phyloP scores from a whole-genome alignment of 1,284 basidiomycete genomes.

The Violaceomyces palustris region DNA sequence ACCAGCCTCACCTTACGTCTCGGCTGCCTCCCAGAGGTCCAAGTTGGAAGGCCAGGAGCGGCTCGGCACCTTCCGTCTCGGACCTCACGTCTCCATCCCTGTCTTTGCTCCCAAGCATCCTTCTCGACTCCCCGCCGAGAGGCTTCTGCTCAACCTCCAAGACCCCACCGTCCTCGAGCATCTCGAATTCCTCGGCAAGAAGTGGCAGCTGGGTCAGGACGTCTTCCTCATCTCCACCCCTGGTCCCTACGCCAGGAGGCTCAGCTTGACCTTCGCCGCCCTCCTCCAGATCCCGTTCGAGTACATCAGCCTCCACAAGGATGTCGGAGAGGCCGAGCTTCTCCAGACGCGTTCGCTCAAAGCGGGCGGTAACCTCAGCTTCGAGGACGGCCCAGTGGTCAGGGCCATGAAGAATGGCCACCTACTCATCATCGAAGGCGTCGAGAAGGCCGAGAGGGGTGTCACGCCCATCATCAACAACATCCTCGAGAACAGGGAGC shows the following conservation, averaged over 20 bases:
- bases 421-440: constrained; percentile 53
- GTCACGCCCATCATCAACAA: constrained; percentile 54
- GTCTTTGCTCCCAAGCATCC: constrained; percentile 38
- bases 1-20: no score
- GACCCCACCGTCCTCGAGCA: constrained; percentile 48
- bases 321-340: constrained; percentile 53
- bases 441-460: constrained; percentile 51
- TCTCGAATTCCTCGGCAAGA: constrained; percentile 50
- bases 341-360: constrained; percentile 50
- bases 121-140: constrained; percentile 33
- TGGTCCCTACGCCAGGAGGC: constrained; percentile 52
- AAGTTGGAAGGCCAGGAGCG: constrained; percentile 20
- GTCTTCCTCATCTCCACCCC: constrained; percentile 51
- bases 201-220: constrained; percentile 50
- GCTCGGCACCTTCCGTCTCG: constrained; percentile 44
- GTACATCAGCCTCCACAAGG: constrained; percentile 52
- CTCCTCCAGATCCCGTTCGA: constrained; percentile 52
- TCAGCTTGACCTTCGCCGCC: constrained; percentile 52
- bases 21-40: no score
- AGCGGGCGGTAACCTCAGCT: constrained; percentile 48
- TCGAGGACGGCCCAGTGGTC: constrained; percentile 51
- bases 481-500: constrained; percentile 51
- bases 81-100: constrained; percentile 45
- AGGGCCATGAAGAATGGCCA: constrained; percentile 53
- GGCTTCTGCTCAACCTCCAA: constrained; percentile 43